These are phyloP conservation scores for Arthrobotrys musiformis DNA, from an alignment of 2,329 filamentous ascomycete species.

Conservation along the genomic window DNA sequence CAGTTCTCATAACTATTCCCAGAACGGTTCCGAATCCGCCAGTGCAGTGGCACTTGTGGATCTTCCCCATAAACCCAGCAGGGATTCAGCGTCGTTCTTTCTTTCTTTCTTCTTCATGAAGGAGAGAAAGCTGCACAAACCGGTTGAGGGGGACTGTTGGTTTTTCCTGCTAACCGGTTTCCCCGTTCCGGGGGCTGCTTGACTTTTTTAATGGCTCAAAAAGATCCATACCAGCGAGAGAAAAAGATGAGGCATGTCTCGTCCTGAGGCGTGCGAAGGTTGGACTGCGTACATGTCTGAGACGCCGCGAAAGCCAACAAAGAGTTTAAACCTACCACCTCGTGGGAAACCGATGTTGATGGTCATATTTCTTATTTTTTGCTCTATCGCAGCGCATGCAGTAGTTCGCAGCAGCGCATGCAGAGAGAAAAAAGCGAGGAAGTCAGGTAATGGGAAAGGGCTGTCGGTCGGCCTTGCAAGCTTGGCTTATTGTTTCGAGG, in stretches of 20 bases:
- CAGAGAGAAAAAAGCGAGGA: constrained; percentile 1
- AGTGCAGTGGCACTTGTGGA: neutral
- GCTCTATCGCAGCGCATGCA: neutral
- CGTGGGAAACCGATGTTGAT: constrained; percentile 6
- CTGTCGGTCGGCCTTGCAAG: no score
- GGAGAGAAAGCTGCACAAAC: neutral
- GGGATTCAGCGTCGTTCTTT: constrained; percentile 24
- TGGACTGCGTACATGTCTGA: constrained; percentile 47
- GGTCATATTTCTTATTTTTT: constrained; percentile 23
- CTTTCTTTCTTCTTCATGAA: constrained; percentile 2
- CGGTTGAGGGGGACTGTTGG: neutral
- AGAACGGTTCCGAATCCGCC: constrained; percentile 27
- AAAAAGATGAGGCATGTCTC: constrained; percentile 48
- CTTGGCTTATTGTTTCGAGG: constrained; percentile 16
- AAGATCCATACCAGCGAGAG: constrained; percentile 24
- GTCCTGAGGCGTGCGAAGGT: constrained; percentile 42
- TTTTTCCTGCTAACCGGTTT: constrained; percentile 36
- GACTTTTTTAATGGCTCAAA: constrained; percentile 35
- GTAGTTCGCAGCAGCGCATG: neutral
- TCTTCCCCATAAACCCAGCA: constrained; percentile 2
- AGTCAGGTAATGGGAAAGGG: neutral
- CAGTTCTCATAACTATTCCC: constrained; percentile 31
- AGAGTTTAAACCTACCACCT: constrained; percentile 33
- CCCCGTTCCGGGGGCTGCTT: constrained; percentile 35
- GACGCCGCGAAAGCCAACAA: constrained; percentile 30